Evolutionary conservation across 2,329 filamentous ascomycete species (phyloP).

Genomic region (Colletotrichum plurivorum): DNA sequence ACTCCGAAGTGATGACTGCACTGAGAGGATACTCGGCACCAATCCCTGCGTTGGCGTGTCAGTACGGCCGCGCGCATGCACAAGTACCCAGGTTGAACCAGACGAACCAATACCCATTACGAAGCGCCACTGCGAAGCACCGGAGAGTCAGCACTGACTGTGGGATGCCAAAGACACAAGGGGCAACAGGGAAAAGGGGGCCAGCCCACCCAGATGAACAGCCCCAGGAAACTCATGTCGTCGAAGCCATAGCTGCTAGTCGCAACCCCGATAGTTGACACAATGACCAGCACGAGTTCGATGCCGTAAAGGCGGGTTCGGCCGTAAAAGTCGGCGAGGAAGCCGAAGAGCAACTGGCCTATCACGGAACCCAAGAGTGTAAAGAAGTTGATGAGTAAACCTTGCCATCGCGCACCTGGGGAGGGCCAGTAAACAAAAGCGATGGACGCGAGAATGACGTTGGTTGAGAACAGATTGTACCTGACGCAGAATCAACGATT

Average conservation of each 20-base stretch:
- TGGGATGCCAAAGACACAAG: background rate
- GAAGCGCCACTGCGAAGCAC: slow-evolving; percentile 60
- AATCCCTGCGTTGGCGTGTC: slow-evolving; percentile 46
- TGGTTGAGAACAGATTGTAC: slow-evolving; percentile 69
- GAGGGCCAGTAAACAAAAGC: slow-evolving; percentile 68
- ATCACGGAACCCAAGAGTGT: slow-evolving; percentile 67
- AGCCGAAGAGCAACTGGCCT: slow-evolving; percentile 67
- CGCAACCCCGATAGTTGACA: slow-evolving; percentile 70
- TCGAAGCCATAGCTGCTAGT: slow-evolving; percentile 65
- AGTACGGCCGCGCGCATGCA: background rate
- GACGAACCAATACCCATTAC: slow-evolving; percentile 66
- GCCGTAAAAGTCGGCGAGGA: slow-evolving; percentile 68
- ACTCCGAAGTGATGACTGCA: slow-evolving; percentile 78
- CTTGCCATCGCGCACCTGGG: slow-evolving; percentile 57
- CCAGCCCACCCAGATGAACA: slow-evolving; percentile 62
- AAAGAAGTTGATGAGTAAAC: slow-evolving; percentile 65
- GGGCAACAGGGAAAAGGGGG: background rate
- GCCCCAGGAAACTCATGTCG: slow-evolving; percentile 64
- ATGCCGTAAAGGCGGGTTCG: slow-evolving; percentile 70
- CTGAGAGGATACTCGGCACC: slow-evolving; percentile 79
- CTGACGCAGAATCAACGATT: slow-evolving; percentile 45
- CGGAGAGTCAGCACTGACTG: background rate
- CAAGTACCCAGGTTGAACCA: background rate
- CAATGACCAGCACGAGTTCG: slow-evolving; percentile 68
- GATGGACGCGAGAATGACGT: slow-evolving; percentile 67